phyloP scores from a whole-genome alignment of 495 filamentous ascomycete species.

The Neurospora discreta region DNA sequence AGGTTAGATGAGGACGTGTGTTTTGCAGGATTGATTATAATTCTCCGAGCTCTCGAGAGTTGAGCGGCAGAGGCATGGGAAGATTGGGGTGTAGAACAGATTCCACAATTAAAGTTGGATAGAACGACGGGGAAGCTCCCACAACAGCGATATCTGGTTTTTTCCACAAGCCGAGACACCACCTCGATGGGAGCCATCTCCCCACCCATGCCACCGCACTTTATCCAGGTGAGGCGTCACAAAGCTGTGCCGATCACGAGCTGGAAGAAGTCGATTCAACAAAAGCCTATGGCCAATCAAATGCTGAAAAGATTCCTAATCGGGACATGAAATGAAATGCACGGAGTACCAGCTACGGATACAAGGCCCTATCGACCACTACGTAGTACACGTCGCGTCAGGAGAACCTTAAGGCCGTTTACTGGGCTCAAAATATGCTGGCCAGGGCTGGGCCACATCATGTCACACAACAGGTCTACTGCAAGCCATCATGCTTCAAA shows the following conservation, averaged over 20 bases:
- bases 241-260: not conserved
- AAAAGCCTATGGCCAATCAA: conserved; percentile 13
- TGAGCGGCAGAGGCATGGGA: not conserved
- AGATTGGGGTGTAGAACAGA: not conserved
- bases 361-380: not conserved
- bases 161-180: not conserved
- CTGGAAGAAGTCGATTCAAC: not conserved
- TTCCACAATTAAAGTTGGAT: not conserved
- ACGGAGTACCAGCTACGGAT: not conserved
- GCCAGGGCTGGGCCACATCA: not conserved
- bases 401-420: not conserved
- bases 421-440: not conserved
- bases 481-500: not conserved
- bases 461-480: not conserved
- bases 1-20: not conserved
- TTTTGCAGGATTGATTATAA: not conserved
- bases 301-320: conserved; percentile 8
- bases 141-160: not conserved
- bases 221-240: not conserved
- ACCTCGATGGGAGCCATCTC: not conserved
- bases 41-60: not conserved
- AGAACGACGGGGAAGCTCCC: not conserved
- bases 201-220: not conserved
- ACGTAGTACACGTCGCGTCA: not conserved
- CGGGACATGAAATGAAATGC: conserved; percentile 2